Evolutionary conservation across 2,329 filamentous ascomycete species (phyloP), one percentile per base, ranked within the genome.

Genomic region (Monilinia aucupariae): DNA sequence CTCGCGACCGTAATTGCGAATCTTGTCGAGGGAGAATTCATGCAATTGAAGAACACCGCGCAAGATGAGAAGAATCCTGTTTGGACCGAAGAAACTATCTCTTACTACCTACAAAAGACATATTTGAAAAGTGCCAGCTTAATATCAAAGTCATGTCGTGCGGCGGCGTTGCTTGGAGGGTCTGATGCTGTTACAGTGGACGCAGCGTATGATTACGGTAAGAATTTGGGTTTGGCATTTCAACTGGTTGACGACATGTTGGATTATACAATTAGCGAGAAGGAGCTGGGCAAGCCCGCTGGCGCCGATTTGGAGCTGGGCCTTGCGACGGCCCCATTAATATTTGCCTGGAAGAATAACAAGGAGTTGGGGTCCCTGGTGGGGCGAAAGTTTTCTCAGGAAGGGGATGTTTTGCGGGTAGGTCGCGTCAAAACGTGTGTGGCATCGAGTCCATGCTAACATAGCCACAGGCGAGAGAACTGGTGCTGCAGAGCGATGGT

Each of bases 201-300:
- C 68, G 90, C 92, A 12, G 91, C 93, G 2, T 99, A 99, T 74
- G 77, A 83, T 20, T 99, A 97, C 73, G 94, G 94, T 59, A 91
- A 91, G 77, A 97, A 99, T 71, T 76, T 99, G 53, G 94, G 94
- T 1, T 78, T 99, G 61, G 94, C 94, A 1, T 99, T 99, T 78
- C 94, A 99, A 80, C 82, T 99, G 12, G 93, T 99, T 20, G 94
- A 99, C 74, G 94, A 99, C 74, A 90, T 99, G 89, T 81, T 99
- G 71, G 94, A 99, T 76, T 99, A 97, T 75, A 97, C 94, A 0
- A 85, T 91, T 66, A 91, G 84, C 61, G 91, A 87, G 49, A 82
- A 85, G 64, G 92, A 97, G 74, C 79, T 99, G 49, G 94, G 94
- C 30, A 99, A 99, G 78, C 94, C 94, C 2, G 91, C 93, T 6